These are phyloP conservation scores for Encephalitozoon cuniculi DNA, from an alignment of 371 early-diverging fungal genomes.

Conservation along the genomic window DNA sequence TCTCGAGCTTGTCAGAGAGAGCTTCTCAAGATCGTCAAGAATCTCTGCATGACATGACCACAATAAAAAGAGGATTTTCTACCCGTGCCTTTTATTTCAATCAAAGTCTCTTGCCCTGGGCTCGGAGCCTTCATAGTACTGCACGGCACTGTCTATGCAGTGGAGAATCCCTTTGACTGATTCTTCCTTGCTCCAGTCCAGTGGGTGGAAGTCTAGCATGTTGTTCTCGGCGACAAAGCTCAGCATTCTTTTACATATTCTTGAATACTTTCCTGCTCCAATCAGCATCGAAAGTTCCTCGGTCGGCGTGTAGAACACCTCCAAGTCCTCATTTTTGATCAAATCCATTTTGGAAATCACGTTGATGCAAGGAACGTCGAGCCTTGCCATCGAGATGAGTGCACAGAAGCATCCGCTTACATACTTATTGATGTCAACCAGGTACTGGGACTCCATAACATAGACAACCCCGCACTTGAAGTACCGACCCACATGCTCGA, in stretches of 20 bases:
- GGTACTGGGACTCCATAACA: slow-evolving; percentile 79
- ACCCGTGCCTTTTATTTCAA: neutral
- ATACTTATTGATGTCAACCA: slow-evolving; percentile 81
- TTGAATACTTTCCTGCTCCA: slow-evolving; percentile 61
- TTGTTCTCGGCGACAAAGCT: slow-evolving; percentile 67
- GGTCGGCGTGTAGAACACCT: slow-evolving; percentile 48
- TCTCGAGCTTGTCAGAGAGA: neutral
- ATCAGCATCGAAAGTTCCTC: slow-evolving; percentile 62
- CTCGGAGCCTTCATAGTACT: slow-evolving; percentile 87
- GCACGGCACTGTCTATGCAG: slow-evolving; percentile 81
- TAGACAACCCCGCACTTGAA: slow-evolving; percentile 72
- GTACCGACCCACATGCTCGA: slow-evolving; percentile 66
- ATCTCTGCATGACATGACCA: neutral
- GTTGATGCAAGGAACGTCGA: slow-evolving; percentile 86
- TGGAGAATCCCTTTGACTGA: slow-evolving; percentile 72
- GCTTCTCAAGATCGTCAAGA: neutral
- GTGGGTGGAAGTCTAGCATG: slow-evolving; percentile 82
- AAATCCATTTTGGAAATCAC: slow-evolving; percentile 93
- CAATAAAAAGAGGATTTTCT: neutral
- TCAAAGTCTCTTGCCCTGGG: slow-evolving; percentile 58
- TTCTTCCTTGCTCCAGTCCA: slow-evolving; percentile 84
- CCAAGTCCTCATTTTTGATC: slow-evolving; percentile 32
- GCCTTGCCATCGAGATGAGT: slow-evolving; percentile 80
- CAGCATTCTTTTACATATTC: slow-evolving; percentile 51
- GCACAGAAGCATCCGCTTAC: slow-evolving; percentile 72